A percentile compares a stretch with the other conserved stretches of the same genome.
Evolutionary conservation across 2,329 filamentous ascomycete genomes (phyloP).

Genomic region (Trichoderma brevicompactum): DNA sequence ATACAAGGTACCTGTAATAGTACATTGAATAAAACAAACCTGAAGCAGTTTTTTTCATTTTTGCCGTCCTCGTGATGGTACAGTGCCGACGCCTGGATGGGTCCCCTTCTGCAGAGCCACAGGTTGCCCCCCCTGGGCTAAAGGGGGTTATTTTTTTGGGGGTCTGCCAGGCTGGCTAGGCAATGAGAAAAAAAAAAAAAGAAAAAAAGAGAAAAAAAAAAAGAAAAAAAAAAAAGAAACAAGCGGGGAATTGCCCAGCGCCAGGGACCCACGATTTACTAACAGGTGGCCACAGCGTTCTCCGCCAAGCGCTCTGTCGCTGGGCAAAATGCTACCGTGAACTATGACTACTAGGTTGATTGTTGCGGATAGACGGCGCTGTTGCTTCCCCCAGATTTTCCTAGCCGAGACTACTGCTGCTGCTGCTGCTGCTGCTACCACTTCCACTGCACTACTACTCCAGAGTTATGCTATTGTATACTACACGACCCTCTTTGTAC

Average conservation of each 20-base stretch:
- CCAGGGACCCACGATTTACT: constrained; percentile 12
- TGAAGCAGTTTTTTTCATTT: constrained; percentile 31
- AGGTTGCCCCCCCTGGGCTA: constrained; percentile 11
- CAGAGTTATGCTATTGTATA: no score
- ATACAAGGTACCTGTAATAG: background rate
- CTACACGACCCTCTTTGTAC: background rate
- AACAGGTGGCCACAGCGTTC: constrained; percentile 23
- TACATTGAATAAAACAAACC: background rate
- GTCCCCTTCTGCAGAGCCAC: constrained; percentile 15
- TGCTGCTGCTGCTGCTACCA: background rate
- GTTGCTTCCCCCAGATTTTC: constrained; percentile 24
- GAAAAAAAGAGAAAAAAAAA: background rate
- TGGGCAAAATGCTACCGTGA: background rate
- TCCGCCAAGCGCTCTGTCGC: background rate
- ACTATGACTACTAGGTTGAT: background rate
- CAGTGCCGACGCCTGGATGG: constrained; percentile 32
- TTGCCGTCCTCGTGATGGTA: constrained; percentile 39
- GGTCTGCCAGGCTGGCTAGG: background rate
- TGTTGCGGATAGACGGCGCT: constrained; percentile 15
- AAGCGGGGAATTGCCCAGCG: background rate
- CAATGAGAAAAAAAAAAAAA: background rate
- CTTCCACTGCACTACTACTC: background rate
- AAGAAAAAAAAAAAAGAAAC: constrained; percentile 3
- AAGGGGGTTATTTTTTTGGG: constrained; percentile 1
- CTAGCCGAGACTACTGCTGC: constrained; percentile 22